These are phyloP conservation scores for Dittrichia graveolens DNA, from an alignment of 129 eudicot species.

Conservation along the genomic window DNA sequence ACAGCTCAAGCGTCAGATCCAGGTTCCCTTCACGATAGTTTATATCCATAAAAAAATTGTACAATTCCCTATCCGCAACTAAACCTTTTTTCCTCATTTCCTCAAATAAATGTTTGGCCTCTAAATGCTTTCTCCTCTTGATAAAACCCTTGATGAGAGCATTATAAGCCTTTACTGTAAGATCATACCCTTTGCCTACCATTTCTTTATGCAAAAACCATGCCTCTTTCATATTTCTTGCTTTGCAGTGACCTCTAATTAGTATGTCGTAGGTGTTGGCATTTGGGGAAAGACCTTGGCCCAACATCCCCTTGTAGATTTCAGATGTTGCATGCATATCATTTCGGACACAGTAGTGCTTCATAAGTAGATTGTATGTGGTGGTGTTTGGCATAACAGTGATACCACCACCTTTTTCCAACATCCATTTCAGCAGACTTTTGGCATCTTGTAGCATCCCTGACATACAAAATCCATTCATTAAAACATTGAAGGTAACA, in stretches of 20 bases:
- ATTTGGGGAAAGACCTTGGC: constrained; percentile 61
- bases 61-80: constrained; percentile 57
- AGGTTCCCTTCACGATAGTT: constrained; percentile 74
- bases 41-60: constrained; percentile 60
- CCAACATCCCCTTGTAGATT: constrained; percentile 67
- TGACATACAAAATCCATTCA: constrained; percentile 81
- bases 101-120: constrained; percentile 74
- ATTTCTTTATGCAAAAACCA: constrained; percentile 83
- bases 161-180: constrained; percentile 58
- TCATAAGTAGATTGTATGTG: constrained; percentile 84
- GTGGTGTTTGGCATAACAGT: constrained; percentile 71
- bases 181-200: constrained; percentile 63
- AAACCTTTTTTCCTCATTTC: constrained; percentile 82
- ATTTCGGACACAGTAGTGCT: constrained; percentile 74
- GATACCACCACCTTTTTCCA: constrained; percentile 50
- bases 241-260: constrained; percentile 87
- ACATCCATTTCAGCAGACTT: constrained; percentile 87
- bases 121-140: constrained; percentile 66
- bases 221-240: constrained; percentile 97
- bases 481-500: constrained; percentile 90
- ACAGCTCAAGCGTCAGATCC: constrained; percentile 71
- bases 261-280: constrained; percentile 73
- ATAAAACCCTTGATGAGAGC: constrained; percentile 81
- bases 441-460: constrained; percentile 94
- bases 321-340: constrained; percentile 75